phyloP scores from a whole-genome alignment of 2,329 filamentous ascomycete species.

The Paraphaeosphaeria minitans region DNA sequence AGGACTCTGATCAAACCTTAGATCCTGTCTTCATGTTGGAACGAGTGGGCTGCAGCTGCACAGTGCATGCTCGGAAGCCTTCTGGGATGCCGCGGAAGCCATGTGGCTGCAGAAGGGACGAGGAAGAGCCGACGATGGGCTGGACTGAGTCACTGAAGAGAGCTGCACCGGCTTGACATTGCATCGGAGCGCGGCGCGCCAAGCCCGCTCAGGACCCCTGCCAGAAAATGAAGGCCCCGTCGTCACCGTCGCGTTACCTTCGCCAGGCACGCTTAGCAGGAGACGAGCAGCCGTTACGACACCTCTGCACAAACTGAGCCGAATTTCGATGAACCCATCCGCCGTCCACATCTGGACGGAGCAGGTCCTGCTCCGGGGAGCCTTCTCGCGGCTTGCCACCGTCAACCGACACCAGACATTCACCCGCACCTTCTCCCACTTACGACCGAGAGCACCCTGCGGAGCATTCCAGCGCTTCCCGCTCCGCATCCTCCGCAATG shows the following conservation, averaged over 20 bases:
- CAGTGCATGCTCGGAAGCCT: background rate
- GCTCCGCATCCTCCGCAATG: slow-evolving; percentile 22
- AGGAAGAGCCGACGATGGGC: slow-evolving; percentile 4
- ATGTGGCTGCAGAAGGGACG: slow-evolving; percentile 6
- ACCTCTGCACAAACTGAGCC: background rate
- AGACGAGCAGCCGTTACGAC: background rate
- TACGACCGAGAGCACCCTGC: slow-evolving; percentile 18
- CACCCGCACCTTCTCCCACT: slow-evolving; percentile 37
- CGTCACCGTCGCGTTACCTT: background rate
- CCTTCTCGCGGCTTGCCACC: slow-evolving; percentile 16
- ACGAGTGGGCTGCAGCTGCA: too few species aligned
- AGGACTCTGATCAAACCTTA: too few species aligned
- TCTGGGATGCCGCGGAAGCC: slow-evolving; percentile 20
- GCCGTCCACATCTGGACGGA: slow-evolving; percentile 29
- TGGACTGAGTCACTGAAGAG: too few species aligned
- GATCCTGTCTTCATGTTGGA: too few species aligned
- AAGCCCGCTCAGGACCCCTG: slow-evolving; percentile 11
- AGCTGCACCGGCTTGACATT: background rate
- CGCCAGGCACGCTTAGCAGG: background rate
- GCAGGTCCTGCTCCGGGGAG: slow-evolving; percentile 28
- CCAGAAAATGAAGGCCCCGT: background rate
- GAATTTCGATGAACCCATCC: slow-evolving; percentile 31
- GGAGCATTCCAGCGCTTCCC: slow-evolving; percentile 22
- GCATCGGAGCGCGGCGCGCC: slow-evolving; percentile 6
- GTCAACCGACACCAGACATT: slow-evolving; percentile 21